Evolutionary conservation across 352 stramenopile species (phyloP).

Genomic region (Phytophthora pistaciae): DNA sequence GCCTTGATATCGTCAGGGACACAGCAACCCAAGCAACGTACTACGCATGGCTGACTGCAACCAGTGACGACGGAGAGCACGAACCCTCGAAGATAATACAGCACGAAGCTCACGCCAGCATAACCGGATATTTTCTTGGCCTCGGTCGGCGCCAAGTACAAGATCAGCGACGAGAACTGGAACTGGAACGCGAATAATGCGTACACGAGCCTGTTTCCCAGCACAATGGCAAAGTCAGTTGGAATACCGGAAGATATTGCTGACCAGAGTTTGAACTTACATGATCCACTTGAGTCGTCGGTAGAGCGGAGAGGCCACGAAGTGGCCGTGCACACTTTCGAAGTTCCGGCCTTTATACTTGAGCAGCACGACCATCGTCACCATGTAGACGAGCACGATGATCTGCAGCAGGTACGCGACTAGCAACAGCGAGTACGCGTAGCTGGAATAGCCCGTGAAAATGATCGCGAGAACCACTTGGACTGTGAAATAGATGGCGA

Average conservation of each 20-base stretch:
- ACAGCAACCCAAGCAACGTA: constrained; percentile 40
- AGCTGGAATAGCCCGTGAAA: constrained; percentile 39
- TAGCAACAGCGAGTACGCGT: constrained; percentile 40
- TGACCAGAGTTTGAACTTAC: constrained; percentile 14
- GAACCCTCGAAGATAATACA: constrained; percentile 57
- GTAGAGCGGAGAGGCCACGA: constrained; percentile 58
- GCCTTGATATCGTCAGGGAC: constrained; percentile 45
- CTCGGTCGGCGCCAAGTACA: constrained; percentile 34
- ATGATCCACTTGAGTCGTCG: constrained; percentile 57
- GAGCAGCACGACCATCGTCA: constrained; percentile 33
- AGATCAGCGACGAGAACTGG: constrained; percentile 52
- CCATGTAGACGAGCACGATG: constrained; percentile 40
- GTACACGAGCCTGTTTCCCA: constrained; percentile 34
- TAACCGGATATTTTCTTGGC: constrained; percentile 24
- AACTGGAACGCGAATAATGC: constrained; percentile 65
- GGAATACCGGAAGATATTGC: not conserved
- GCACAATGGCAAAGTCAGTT: too few species aligned
- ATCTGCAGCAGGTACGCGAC: constrained; percentile 40
- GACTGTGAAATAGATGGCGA: constrained; percentile 27
- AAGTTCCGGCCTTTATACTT: constrained; percentile 49
- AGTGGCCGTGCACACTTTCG: constrained; percentile 54
- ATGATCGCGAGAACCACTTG: constrained; percentile 31
- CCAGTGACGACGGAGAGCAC: constrained; percentile 48
- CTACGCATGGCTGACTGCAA: constrained; percentile 53
- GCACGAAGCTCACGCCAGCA: constrained; percentile 40